These are phyloP conservation scores for Tubosaeta brunneosetosa DNA, from an alignment of 768 basidiomycete species.

Conservation along the genomic window DNA sequence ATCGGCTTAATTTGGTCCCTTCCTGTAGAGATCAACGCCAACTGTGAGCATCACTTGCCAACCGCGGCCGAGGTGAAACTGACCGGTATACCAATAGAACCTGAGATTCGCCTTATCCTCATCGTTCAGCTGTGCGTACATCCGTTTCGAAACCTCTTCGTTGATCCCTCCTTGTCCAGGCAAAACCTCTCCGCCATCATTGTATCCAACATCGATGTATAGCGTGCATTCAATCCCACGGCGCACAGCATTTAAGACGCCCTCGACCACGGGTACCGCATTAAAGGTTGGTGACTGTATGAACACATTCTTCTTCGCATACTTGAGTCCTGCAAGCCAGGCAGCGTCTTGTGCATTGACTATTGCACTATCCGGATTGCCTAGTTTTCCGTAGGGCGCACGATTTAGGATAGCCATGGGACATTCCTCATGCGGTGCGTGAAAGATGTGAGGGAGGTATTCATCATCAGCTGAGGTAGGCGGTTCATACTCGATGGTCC, in stretches of 20 bases:
- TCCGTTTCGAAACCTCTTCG: slow-evolving; percentile 56
- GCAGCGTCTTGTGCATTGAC: slow-evolving; percentile 61
- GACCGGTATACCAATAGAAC: slow-evolving; percentile 53
- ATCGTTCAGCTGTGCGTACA: slow-evolving; percentile 48
- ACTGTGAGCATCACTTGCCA: background rate
- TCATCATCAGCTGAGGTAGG: slow-evolving; percentile 36
- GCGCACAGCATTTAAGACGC: slow-evolving; percentile 54
- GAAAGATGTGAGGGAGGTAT: slow-evolving; percentile 59
- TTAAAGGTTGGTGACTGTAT: slow-evolving; percentile 75
- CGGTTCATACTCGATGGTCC: slow-evolving; percentile 25
- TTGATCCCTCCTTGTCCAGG: slow-evolving; percentile 72
- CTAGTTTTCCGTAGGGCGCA: slow-evolving; percentile 52
- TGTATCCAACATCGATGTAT: slow-evolving; percentile 55
- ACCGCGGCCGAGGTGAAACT: background rate
- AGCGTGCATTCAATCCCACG: slow-evolving; percentile 57
- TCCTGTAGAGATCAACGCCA: slow-evolving; percentile 24
- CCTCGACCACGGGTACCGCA: slow-evolving; percentile 56
- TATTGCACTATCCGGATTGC: slow-evolving; percentile 36
- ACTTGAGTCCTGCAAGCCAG: slow-evolving; percentile 60
- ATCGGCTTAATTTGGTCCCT: slow-evolving; percentile 64
- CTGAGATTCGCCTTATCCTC: slow-evolving; percentile 43
- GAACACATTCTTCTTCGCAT: slow-evolving; percentile 59
- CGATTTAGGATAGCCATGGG: slow-evolving; percentile 67
- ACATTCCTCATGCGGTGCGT: slow-evolving; percentile 50
- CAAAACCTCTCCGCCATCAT: slow-evolving; percentile 56